phyloP scores from a whole-genome alignment of 805 yeast species.

The Saccharomyces mikatae region DNA sequence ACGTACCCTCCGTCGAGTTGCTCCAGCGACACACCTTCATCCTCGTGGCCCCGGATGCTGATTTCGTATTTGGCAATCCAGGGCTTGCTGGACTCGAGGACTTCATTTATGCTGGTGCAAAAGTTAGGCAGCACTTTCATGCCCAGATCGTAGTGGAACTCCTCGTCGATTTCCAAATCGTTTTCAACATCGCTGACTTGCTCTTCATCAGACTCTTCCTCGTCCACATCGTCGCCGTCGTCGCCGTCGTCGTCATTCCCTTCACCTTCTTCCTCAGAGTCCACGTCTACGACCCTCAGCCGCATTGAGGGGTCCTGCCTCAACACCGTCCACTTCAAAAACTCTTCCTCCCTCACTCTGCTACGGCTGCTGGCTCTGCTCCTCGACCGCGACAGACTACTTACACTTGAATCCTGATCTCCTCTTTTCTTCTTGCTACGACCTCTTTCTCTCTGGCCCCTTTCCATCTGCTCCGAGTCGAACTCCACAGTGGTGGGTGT shows the following conservation, averaged over 20 bases:
- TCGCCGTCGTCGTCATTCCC: constrained; percentile 15
- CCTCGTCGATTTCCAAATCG: constrained; percentile 27
- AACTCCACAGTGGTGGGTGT: constrained; percentile 17
- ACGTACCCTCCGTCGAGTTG: constrained; percentile 23
- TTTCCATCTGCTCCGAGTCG: constrained; percentile 24
- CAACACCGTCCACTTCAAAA: constrained; percentile 56
- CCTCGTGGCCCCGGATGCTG: constrained; percentile 26
- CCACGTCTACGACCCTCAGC: constrained; percentile 25
- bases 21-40: constrained; percentile 25
- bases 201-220: constrained; percentile 34
- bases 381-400: constrained; percentile 20
- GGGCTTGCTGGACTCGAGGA: constrained; percentile 26
- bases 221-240: constrained; percentile 26
- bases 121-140: constrained; percentile 29
- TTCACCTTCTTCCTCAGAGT: constrained; percentile 9
- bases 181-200: constrained; percentile 33
- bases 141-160: constrained; percentile 28
- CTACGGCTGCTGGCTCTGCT: constrained; percentile 27
- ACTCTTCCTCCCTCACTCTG: constrained; percentile 29
- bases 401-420: constrained; percentile 3
- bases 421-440: constrained; percentile 17
- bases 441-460: constrained; percentile 17
- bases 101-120: constrained; percentile 20
- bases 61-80: constrained; percentile 25
- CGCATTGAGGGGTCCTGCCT: constrained; percentile 71